phyloP scores from a whole-genome alignment of 1,284 basidiomycete genomes.

The Cerioporus squamosus region DNA sequence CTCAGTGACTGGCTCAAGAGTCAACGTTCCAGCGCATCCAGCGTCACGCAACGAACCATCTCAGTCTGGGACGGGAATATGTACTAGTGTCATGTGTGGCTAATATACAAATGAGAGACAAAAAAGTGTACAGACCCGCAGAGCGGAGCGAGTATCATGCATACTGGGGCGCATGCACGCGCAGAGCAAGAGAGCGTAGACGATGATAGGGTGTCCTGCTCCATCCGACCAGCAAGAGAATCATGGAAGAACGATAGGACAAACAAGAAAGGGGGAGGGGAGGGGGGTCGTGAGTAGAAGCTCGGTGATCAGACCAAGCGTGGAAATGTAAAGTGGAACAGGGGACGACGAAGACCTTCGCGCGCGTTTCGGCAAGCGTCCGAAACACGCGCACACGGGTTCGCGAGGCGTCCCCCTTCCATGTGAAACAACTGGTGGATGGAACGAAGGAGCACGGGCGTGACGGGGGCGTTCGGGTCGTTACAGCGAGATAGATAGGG shows the following conservation, averaged over 20 bases:
- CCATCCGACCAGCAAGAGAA: not conserved
- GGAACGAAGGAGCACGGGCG: not conserved
- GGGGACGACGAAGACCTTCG: too few species aligned
- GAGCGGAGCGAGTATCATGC: not conserved
- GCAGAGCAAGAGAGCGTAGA: not conserved
- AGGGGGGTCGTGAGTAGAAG: not conserved
- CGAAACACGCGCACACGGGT: too few species aligned
- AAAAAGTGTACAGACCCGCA: not conserved
- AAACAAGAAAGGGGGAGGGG: not conserved
- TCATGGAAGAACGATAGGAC: not conserved
- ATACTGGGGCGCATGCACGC: not conserved
- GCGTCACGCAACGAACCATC: too few species aligned
- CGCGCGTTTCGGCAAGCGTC: too few species aligned
- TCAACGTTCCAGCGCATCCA: too few species aligned
- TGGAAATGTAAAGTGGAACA: too few species aligned
- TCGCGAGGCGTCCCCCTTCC: not conserved
- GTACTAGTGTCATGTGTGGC: not conserved
- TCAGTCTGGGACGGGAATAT: too few species aligned
- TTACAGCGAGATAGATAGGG: not conserved
- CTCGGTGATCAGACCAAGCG: too few species aligned
- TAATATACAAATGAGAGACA: constrained; percentile 19
- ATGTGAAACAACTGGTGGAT: not conserved
- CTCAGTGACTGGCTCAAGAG: too few species aligned
- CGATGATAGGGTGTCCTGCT: not conserved
- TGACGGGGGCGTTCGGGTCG: constrained; percentile 9